phyloP scores from a whole-genome alignment of 2,329 filamentous ascomycete species.

The Verticillium alfalfae region DNA sequence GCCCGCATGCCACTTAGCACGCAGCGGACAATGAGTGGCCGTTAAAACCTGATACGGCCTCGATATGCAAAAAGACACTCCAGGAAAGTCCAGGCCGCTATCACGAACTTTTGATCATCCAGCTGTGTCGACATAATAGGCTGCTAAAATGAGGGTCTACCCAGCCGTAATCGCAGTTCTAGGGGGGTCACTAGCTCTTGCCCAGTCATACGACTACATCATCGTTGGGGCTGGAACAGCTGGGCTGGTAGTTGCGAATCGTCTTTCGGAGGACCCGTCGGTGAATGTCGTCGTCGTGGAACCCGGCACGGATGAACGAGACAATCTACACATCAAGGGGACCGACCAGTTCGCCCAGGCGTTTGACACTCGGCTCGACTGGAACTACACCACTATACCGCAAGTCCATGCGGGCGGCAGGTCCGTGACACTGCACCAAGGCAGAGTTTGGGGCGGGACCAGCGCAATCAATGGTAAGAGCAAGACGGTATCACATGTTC shows the following conservation, averaged over 20 bases:
- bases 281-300: slow-evolving; percentile 29
- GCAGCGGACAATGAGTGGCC: too few species aligned
- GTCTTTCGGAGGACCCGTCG: slow-evolving; percentile 25
- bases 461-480: slow-evolving; percentile 31
- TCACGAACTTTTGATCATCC: too few species aligned
- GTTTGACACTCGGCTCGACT: slow-evolving; percentile 23
- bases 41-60: too few species aligned
- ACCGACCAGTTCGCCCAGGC: slow-evolving; percentile 17
- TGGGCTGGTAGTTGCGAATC: slow-evolving; percentile 29
- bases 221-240: slow-evolving; percentile 30
- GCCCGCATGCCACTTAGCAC: too few species aligned
- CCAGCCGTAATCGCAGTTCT: background rate
- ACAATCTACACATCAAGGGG: slow-evolving; percentile 25
- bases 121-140: too few species aligned
- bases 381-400: slow-evolving; percentile 24
- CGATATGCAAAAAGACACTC: background rate
- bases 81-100: too few species aligned
- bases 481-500: background rate
- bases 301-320: slow-evolving; percentile 25
- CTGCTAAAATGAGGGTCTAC: background rate
- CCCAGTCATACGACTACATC: slow-evolving; percentile 25
- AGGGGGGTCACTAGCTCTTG: background rate
- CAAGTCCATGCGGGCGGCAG: slow-evolving; percentile 24
- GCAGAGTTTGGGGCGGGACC: slow-evolving; percentile 32
- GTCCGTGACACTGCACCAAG: slow-evolving; percentile 24